phyloP scores from a whole-genome alignment of 257 asterid species.

The Ballota nigra region DNA sequence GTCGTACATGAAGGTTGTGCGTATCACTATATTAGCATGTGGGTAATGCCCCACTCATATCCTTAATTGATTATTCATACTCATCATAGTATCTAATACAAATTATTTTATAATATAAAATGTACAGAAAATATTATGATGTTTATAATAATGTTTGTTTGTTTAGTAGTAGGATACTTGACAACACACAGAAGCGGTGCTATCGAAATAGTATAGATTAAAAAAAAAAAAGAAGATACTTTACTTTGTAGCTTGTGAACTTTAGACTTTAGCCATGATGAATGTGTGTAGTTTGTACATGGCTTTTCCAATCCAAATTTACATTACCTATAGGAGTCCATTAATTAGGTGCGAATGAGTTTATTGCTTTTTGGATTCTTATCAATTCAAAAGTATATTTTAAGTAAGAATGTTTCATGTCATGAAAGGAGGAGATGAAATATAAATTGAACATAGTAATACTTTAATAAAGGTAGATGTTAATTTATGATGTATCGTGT shows the following conservation, averaged over 20 bases:
- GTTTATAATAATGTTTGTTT: background rate
- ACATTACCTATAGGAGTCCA: too few species aligned
- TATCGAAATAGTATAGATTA: background rate
- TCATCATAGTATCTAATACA: background rate
- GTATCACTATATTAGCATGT: background rate
- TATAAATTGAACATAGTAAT: too few species aligned
- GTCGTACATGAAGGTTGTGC: background rate
- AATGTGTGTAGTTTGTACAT: background rate
- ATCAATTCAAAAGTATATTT: too few species aligned
- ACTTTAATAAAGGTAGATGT: too few species aligned
- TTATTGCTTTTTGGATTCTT: too few species aligned
- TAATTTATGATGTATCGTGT: too few species aligned
- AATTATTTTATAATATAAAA: background rate
- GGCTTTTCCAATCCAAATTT: too few species aligned
- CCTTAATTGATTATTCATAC: background rate
- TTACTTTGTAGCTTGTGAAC: background rate
- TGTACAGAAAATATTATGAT: background rate
- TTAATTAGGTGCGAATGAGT: too few species aligned
- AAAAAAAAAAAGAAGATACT: background rate
- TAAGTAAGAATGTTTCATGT: too few species aligned
- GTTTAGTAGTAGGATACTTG: constrained; percentile 8
- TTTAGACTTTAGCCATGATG: background rate
- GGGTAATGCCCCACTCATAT: background rate
- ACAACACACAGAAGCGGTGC: constrained; percentile 5
- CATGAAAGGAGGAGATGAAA: too few species aligned